Evolutionary conservation across 805 yeast genomes (phyloP).

Genomic region (Wickerhamomyces chaumierensis): DNA sequence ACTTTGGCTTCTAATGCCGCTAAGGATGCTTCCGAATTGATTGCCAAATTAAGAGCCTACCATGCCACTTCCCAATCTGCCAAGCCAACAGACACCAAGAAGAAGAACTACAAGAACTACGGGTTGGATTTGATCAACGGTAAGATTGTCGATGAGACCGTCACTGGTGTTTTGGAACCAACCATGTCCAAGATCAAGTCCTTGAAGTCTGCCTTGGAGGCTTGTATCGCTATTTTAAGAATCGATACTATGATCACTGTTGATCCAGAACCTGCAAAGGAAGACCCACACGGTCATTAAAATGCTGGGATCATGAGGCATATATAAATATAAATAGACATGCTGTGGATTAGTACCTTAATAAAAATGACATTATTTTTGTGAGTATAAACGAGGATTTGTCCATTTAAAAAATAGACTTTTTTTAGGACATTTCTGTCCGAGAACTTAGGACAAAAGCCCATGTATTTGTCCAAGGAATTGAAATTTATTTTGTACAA

Average conservation of each 20-base stretch:
- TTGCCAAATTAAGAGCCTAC: constrained; percentile 90
- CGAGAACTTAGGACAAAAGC: no score
- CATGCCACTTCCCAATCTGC: constrained; percentile 93
- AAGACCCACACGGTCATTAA: constrained; percentile 78
- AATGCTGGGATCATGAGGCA: no score
- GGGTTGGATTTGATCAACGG: constrained; percentile 91
- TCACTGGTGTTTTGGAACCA: constrained; percentile 90
- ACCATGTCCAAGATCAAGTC: constrained; percentile 87
- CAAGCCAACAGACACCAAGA: constrained; percentile 69
- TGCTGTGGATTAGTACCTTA: no score
- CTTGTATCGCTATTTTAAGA: constrained; percentile 93
- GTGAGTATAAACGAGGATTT: no score
- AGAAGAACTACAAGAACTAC: constrained; percentile 77
- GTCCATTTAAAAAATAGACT: no score
- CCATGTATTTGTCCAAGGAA: no score
- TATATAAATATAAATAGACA: background rate
- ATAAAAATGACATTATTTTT: no score
- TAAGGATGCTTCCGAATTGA: constrained; percentile 88
- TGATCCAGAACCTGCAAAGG: constrained; percentile 88
- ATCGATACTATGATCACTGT: constrained; percentile 97
- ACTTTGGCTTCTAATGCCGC: constrained; percentile 97
- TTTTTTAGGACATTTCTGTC: no score
- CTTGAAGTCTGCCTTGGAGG: constrained; percentile 92
- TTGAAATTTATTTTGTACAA: no score
- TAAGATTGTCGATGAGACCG: constrained; percentile 76